Evolutionary conservation across 2,329 filamentous ascomycete genomes (phyloP), one percentile per base, ranked within the genome.

Genomic region (Beauveria bassiana): DNA sequence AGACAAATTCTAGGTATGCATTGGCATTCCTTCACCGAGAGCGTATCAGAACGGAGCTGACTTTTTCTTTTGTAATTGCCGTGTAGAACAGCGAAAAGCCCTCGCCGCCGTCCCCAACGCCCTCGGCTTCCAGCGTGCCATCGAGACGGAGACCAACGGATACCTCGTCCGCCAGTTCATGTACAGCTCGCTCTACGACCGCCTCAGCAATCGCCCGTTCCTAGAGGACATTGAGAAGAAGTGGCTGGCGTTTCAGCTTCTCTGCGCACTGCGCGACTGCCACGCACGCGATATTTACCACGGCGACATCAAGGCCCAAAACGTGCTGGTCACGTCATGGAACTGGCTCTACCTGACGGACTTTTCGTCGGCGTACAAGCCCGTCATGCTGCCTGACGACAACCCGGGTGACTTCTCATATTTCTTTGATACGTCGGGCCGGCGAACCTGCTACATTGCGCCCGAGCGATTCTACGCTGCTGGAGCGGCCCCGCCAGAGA

Each of bases 341-440:
- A 97, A 98, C 77, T 99, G 96, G 95, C 82, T 99, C 2, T 99
- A 98, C 72, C 82, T 99, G 43, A 88, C 93, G n/a, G 95, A 99
- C 73, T 99, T 98, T 73, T 96, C 93, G 4, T 92, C 93, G 0
- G 88, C 90, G 0, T 98, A 96, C 78, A 99, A 99, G 71, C 95
- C 93, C 12, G 90, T 93, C 5, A 91, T 91, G 73, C 80, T 99
- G 3, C 95, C 95, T 3, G 93, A 97, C 73, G 93, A 99, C 70
- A 98, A 99, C 69, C 95, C 95, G 1, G 93, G 91, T 18, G 92
- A 98, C 69, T 99, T 98, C 70, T 96, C 93, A 1, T 98, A 97
- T 74, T 99, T 93, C 72, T 99, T 98, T 69, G 95, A 99, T 70
- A 92, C 91, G 0, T 96, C 93, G 5, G 91, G 91, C 7, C 85